A percentile compares a stretch with the other conserved stretches of the same genome.
Evolutionary conservation across 257 asterid species (phyloP).

Genomic region (Solanum pimpinellifolium): DNA sequence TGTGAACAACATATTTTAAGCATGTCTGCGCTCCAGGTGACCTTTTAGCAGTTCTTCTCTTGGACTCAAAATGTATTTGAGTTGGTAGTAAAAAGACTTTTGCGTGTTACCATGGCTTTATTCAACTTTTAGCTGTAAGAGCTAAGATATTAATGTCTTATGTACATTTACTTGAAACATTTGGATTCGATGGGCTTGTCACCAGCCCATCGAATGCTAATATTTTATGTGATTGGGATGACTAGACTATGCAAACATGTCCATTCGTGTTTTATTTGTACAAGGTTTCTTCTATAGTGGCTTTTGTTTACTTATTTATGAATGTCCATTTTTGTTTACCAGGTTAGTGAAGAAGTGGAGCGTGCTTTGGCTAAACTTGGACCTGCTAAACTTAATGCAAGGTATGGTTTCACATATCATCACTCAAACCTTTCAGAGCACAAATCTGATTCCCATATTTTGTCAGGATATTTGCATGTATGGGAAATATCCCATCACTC

Average conservation of each 20-base stretch:
- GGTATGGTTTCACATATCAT: conserved; percentile 23
- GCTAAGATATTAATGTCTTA: background rate
- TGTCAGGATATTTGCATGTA: background rate
- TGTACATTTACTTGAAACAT: background rate
- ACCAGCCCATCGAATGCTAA: background rate
- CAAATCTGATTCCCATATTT: background rate
- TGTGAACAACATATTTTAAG: background rate
- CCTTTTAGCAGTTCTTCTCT: background rate
- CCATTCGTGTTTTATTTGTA: background rate
- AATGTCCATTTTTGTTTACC: background rate
- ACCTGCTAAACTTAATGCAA: conserved; percentile 63
- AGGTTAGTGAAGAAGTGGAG: conserved; percentile 99
- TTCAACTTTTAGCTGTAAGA: background rate
- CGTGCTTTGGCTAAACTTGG: conserved; percentile 91
- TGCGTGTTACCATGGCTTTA: background rate
- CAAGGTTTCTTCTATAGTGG: background rate
- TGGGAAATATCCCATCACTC: background rate
- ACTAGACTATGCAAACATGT: background rate
- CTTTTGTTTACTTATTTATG: background rate
- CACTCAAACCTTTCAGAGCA: background rate
- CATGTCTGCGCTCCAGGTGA: background rate
- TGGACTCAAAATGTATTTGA: background rate
- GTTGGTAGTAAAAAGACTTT: background rate
- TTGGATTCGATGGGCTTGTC: background rate
- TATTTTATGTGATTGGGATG: background rate